Evolutionary conservation across 768 basidiomycete species (phyloP).

Genomic region (Bullera alba): DNA sequence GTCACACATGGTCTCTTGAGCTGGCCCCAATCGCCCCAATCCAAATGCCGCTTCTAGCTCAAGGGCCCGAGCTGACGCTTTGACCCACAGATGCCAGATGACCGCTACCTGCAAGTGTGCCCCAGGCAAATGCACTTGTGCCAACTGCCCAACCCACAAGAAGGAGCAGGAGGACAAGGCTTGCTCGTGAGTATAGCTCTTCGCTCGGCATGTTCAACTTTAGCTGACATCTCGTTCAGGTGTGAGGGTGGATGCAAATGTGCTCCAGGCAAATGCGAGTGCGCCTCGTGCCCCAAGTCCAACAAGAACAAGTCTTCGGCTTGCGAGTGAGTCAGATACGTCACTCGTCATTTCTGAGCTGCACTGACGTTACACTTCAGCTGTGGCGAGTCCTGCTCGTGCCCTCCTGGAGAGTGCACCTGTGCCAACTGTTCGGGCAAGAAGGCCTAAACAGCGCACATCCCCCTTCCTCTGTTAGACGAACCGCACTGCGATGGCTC

Average conservation of each 20-base stretch:
- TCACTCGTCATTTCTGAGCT: not conserved
- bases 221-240: constrained; percentile 1
- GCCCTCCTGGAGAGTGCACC: not conserved
- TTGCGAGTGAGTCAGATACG: not conserved
- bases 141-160: constrained; percentile 8
- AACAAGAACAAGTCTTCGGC: constrained; percentile 8
- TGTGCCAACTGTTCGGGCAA: not conserved
- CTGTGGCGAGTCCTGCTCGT: constrained; percentile 1
- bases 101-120: constrained; percentile 18
- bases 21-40: not conserved
- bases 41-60: not conserved
- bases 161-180: constrained; percentile 6
- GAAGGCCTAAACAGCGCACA: no score
- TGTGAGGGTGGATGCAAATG: constrained; percentile 16
- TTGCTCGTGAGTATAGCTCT: constrained; percentile 5
- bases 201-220: not conserved
- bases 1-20: not conserved
- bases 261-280: constrained; percentile 15
- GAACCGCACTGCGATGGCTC: not conserved
- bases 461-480: not conserved
- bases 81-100: constrained; percentile 19
- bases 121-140: constrained; percentile 21
- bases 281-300: constrained; percentile 17
- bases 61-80: not conserved
- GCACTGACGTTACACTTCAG: not conserved